Evolutionary conservation across 768 basidiomycete genomes (phyloP).

Genomic region (Lentinula guzmanii): DNA sequence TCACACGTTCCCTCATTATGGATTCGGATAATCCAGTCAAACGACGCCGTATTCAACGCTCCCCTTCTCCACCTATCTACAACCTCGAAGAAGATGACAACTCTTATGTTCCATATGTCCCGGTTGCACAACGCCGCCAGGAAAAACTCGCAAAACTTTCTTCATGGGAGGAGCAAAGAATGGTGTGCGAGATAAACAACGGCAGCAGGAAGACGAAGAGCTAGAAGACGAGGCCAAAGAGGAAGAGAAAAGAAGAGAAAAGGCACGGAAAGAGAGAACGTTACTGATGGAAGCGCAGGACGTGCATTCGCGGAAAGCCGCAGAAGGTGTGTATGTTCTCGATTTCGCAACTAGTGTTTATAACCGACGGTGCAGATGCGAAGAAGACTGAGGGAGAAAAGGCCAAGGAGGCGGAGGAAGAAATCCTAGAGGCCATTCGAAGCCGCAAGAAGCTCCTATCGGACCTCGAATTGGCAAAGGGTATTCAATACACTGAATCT

Average conservation of each 20-base stretch:
- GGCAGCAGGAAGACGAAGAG: slow-evolving; percentile 59
- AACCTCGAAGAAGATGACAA: slow-evolving; percentile 60
- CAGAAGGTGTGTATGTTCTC: slow-evolving; percentile 52
- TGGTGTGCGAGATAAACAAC: slow-evolving; percentile 17
- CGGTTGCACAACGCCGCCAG: slow-evolving; percentile 80
- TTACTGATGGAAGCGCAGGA: slow-evolving; percentile 92
- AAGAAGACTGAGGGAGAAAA: slow-evolving; percentile 86
- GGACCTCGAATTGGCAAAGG: slow-evolving; percentile 88
- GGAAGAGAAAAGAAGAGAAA: slow-evolving; percentile 71
- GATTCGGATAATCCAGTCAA: slow-evolving; percentile 31
- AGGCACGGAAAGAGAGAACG: slow-evolving; percentile 77
- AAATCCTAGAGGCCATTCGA: slow-evolving; percentile 88
- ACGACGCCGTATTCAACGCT: slow-evolving; percentile 47
- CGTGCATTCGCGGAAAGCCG: slow-evolving; percentile 78
- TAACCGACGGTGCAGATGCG: slow-evolving; percentile 45
- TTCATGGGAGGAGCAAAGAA: slow-evolving; percentile 44
- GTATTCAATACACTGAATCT: slow-evolving; percentile 85
- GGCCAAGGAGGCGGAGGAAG: slow-evolving; percentile 82
- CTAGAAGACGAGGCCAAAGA: slow-evolving; percentile 72
- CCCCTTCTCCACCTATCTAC: slow-evolving; percentile 53
- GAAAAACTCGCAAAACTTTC: slow-evolving; percentile 74
- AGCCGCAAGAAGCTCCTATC: slow-evolving; percentile 88
- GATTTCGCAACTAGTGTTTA: not conserved
- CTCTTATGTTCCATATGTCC: slow-evolving; percentile 78
- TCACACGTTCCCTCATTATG: not conserved